Base-by-base conservation (phyloP, 495 filamentous ascomycete genomes). In the Penicillium psychrofluorescens region DNA sequence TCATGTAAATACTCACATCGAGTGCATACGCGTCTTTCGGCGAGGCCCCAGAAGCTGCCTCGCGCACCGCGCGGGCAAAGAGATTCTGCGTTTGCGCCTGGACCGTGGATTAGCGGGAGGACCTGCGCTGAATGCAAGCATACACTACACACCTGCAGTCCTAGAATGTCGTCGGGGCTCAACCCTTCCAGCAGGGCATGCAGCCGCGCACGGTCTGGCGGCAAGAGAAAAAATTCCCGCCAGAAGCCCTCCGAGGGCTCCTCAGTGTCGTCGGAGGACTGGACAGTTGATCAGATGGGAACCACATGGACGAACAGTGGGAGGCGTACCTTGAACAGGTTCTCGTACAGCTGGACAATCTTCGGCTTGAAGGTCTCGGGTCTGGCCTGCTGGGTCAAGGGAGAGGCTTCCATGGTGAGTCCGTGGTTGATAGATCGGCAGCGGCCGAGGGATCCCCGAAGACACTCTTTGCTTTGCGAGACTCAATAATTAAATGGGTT, bases 321-420 rank as follows among this genome's bases (percentile, higher is more conserved):
- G 35, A 45, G 8, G 43, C 67, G 48, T 73, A 95, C 90, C 74
- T 81, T 83, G 66, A 98, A 90, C 39, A 98, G 72, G 41, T 76
- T 74, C 62, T 91, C 82, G 62, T 98, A 98, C 31, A 97, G 79
- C 53, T 83, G 76, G 32, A 92, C 86, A 45, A 98, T 84, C 70
- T 97, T 97, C 27, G 85, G 94, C 65, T 92, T 81, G 61, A 98
- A 96, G 35, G 79, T 75, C 58, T 90, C 88, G 46, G 92, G 94
- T 58, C 92, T 80, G 66, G 77, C 79, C 73, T 95, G 90, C 67
- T 91, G 90, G 15, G 90, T 95, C 58, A 98, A 79, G 45, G 92
- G 92, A 58, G 90, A 96, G 39, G 81, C 75, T 67, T 94, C 88
- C 89, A 95, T 95, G 46, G 45, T 64, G 46, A 27, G 43, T 11